Base-by-base conservation (phyloP, 306 rosid species). In the apple (Malus domestica) region DNA sequence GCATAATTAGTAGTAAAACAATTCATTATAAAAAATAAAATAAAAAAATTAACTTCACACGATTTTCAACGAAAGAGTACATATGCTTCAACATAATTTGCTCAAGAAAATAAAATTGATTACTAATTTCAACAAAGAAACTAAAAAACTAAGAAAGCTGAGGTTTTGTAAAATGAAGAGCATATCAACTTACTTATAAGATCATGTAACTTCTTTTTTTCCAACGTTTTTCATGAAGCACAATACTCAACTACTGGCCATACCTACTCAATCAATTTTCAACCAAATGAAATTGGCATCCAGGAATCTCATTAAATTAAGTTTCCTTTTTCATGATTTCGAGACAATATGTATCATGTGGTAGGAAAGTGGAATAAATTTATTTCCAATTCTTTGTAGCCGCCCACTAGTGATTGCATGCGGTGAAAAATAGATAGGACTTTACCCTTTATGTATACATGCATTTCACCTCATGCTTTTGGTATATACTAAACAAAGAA, bases 141-240 rank as follows among this genome's bases (percentile, higher is more conserved):
- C 11, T 40, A 40, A 40, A 2, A 38, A 40, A 40, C 0, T 40
- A 40, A 40, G 44, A 38, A 38, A 38, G 10, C 8, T 38, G 44
- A 38, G 10, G 10, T 38, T 38, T 33, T 1, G 7, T 33, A 8
- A 40, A 8, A 2, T 40, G 0, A 9, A 40, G 3, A 2, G 11
- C 2, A 40, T 2, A 8, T 9, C 44, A 40, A 40, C 44, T 40
- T 40, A 8, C 11, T 8, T 40, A 40, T 40, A 40, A 40, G 10
- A 0, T 2, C 3, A 8, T 40, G 0, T 1, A 40, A 40, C 3
- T 1, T 40, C 0, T 40, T 40, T 40, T 40, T 0, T 8, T 4
- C 3, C 27, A 1, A 27, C 27, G 2, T 27, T 40, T 40, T 4
- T 40, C 44, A 40, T 2, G 10, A 40, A 40, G 3, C 9, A 40